phyloP scores from a whole-genome alignment of 306 rosid species.

The Leucaena leucocephala region DNA sequence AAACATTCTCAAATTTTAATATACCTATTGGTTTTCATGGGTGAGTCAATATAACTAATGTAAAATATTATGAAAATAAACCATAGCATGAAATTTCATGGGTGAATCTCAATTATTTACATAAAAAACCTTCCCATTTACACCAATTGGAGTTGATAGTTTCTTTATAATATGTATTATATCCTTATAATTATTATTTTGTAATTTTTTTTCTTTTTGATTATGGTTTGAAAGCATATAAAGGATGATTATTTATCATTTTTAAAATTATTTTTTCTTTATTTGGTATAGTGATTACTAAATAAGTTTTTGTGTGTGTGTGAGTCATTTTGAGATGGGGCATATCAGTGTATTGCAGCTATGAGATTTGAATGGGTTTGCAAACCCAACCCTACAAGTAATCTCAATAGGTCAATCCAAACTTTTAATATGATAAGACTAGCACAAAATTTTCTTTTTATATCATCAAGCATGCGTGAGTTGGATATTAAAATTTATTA shows the following conservation, averaged over 20 bases:
- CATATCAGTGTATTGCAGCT: too few species aligned
- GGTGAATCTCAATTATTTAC: background rate
- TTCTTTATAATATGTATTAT: background rate
- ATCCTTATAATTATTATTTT: background rate
- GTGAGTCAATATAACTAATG: background rate
- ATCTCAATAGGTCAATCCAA: too few species aligned
- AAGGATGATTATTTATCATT: background rate
- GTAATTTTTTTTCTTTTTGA: background rate
- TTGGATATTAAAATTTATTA: too few species aligned
- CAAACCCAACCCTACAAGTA: too few species aligned
- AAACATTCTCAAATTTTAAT: too few species aligned
- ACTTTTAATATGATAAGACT: too few species aligned
- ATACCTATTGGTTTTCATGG: background rate
- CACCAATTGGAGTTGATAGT: background rate
- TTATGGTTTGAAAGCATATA: background rate
- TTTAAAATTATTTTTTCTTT: background rate
- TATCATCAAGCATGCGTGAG: too few species aligned
- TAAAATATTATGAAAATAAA: background rate
- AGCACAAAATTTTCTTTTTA: too few species aligned
- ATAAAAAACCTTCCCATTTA: background rate
- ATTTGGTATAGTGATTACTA: background rate
- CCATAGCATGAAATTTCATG: background rate
- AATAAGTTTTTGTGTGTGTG: too few species aligned
- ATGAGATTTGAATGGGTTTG: too few species aligned
- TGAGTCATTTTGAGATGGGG: too few species aligned